These are phyloP conservation scores for Pythium grandisporangium DNA, from an alignment of 352 stramenopile genomes.

Conservation along the genomic window DNA sequence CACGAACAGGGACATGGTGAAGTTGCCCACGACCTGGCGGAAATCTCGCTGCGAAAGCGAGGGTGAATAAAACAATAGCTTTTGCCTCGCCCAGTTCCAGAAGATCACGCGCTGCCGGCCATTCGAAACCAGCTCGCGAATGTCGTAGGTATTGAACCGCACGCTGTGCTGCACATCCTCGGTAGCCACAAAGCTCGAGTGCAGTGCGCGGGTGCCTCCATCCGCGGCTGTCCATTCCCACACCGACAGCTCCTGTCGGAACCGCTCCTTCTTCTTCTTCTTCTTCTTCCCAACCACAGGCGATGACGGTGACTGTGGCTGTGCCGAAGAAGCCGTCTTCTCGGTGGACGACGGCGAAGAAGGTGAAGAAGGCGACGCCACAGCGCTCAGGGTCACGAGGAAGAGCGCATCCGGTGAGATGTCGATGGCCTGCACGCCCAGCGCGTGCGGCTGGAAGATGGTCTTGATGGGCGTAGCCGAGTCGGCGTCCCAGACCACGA, in stretches of 20 bases:
- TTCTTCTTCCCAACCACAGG: neutral
- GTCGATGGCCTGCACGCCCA: constrained; percentile 79
- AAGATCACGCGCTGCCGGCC: constrained; percentile 82
- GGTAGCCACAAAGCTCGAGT: constrained; percentile 63
- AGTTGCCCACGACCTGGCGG: constrained; percentile 68
- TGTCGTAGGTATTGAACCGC: constrained; percentile 86
- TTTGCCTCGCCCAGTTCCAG: constrained; percentile 82
- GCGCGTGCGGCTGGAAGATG: constrained; percentile 78
- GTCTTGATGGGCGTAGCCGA: constrained; percentile 86
- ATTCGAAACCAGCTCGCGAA: constrained; percentile 85
- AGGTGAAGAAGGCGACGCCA: no score
- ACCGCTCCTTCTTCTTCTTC: constrained; percentile 18
- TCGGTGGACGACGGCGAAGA: no score
- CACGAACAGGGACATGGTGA: constrained; percentile 85
- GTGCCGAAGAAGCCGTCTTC: constrained; percentile 7
- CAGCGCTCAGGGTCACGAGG: constrained; percentile 72
- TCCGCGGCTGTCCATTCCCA: constrained; percentile 80
- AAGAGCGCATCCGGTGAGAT: constrained; percentile 87
- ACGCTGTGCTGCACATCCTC: constrained; percentile 73
- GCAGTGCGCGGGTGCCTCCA: constrained; percentile 17
- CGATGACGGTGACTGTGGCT: neutral
- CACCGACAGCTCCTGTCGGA: constrained; percentile 73
- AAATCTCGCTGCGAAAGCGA: constrained; percentile 81
- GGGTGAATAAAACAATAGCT: constrained; percentile 76
- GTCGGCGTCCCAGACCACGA: constrained; percentile 87